Conservation (phyloP, 345 rosid genomes). For the Linum usitatissimum region DNA sequence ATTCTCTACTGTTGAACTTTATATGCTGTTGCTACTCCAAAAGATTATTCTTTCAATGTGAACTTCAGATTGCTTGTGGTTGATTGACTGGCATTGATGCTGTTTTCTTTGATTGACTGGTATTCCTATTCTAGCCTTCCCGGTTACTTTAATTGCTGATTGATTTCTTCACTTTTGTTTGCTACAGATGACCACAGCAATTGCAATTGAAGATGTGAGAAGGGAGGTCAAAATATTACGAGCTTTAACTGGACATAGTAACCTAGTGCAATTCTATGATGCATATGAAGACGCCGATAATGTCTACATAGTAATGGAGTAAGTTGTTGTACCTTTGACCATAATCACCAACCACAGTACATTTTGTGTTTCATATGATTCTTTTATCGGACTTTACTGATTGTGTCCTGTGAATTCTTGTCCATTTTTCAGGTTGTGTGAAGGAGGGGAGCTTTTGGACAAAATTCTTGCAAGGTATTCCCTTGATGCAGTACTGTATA, state of each 20-base stretch:
- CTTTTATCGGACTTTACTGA: not conserved
- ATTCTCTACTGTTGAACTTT: not conserved
- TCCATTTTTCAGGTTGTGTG: constrained; percentile 60
- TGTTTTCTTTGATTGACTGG: not conserved
- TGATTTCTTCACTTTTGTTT: constrained; percentile 9
- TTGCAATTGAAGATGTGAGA: constrained; percentile 86
- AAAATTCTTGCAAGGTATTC: constrained; percentile 77
- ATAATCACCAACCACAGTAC: no score
- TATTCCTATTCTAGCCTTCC: not conserved
- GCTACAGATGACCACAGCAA: constrained; percentile 80
- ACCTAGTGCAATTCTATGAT: constrained; percentile 73
- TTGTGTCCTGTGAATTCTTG: not conserved
- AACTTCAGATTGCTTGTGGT: no score
- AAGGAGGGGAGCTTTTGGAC: constrained; percentile 93
- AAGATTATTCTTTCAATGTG: not conserved
- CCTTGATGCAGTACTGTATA: not conserved
- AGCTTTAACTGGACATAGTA: constrained; percentile 67
- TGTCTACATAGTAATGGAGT: constrained; percentile 92
- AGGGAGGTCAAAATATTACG: constrained; percentile 83
- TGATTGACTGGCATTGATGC: not conserved
- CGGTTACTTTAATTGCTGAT: not conserved
- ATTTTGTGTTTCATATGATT: not conserved
- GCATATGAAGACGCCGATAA: constrained; percentile 70
- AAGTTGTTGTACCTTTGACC: constrained; percentile 25
- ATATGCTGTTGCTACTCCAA: not conserved